Base-by-base conservation (phyloP, 441 rosid genomes). In the Adansonia gregorii region DNA sequence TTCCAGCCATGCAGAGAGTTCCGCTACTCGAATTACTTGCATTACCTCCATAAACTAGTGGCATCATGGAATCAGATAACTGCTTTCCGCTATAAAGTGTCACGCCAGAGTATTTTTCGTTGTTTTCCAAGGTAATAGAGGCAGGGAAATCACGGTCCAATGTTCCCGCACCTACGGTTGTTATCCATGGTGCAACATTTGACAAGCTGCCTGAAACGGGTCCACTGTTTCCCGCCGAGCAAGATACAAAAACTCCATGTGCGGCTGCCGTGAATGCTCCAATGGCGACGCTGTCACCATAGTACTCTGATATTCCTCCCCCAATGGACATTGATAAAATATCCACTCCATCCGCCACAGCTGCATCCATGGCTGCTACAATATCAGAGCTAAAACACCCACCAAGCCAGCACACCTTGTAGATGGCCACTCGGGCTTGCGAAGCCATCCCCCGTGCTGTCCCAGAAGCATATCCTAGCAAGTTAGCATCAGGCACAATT, bases 401-500 rank as follows among this genome's bases (percentile, higher is more conserved):
- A 1, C 72, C 48, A 12, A 77, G 73, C 83, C 83, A 83, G 17
- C 83, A 80, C 43, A 52, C 81, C 78, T 83, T 83, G 46, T 83
- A 83, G 71, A 70, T 19, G 39, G 85, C 83, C n/a, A 83, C 75
- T 45, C 85, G 73, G 49, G 85, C 83, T 31, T 58, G 66, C 56
- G 85, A 67, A 67, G 83, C 83, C 83, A 83, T 83, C 24, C 83
- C 83, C 15, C 81, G 85, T 5, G 85, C 85, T 12, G 46, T 63
- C 61, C 85, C 83, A 0, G 63, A 11, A 39, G 85, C 83, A 66
- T 73, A 83, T 12, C 83, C 83, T 3, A 83, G 63, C 58, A 83
- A 77, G n/a, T n/a, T n/a, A n/a, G n/a, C n/a, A n/a, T n/a, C n/a
- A n/a, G n/a, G n/a, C n/a, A n/a, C n/a, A n/a, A n/a, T n/a, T n/a